phyloP scores from a whole-genome alignment of 306 rosid genomes.

The Delonix regia region DNA sequence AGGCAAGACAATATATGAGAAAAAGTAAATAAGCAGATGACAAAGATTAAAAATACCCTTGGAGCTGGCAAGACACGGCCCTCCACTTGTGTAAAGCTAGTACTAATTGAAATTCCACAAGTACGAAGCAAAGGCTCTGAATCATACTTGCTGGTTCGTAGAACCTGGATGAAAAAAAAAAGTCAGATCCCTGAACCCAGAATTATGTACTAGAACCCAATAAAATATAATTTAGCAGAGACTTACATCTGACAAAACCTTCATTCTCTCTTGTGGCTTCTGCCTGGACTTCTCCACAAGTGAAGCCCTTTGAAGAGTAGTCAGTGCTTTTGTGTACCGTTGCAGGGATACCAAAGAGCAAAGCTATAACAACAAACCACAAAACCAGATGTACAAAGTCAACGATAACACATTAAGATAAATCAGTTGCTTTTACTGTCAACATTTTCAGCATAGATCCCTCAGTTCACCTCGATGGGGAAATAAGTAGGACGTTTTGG shows the following conservation, averaged over 20 bases:
- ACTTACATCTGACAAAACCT: constrained; percentile 70
- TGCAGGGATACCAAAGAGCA: constrained; percentile 81
- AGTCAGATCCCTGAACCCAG: constrained; percentile 13
- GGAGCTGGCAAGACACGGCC: constrained; percentile 95
- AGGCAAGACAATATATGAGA: background rate
- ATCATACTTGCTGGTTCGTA: constrained; percentile 75
- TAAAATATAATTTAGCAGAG: constrained; percentile 21
- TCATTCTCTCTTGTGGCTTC: constrained; percentile 96
- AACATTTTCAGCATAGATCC: constrained; percentile 21
- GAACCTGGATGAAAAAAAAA: constrained; percentile 59
- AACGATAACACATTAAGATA: background rate
- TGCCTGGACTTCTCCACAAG: constrained; percentile 92
- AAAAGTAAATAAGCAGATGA: background rate
- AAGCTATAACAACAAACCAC: constrained; percentile 51
- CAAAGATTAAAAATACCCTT: constrained; percentile 54
- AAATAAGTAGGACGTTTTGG: constrained; percentile 89
- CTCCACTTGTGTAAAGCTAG: constrained; percentile 80
- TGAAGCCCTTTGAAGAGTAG: constrained; percentile 84
- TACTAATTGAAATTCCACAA: constrained; percentile 73
- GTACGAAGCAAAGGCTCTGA: constrained; percentile 76
- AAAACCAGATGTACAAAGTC: background rate
- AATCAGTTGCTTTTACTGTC: background rate
- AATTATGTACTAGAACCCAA: background rate
- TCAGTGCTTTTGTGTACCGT: constrained; percentile 82
- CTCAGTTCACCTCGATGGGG: constrained; percentile 75